A percentile compares a stretch with the other conserved stretches of the same genome.
Conservation (phyloP, 2,329 filamentous ascomycete genomes). For the Reticulascus tulasneorum region DNA sequence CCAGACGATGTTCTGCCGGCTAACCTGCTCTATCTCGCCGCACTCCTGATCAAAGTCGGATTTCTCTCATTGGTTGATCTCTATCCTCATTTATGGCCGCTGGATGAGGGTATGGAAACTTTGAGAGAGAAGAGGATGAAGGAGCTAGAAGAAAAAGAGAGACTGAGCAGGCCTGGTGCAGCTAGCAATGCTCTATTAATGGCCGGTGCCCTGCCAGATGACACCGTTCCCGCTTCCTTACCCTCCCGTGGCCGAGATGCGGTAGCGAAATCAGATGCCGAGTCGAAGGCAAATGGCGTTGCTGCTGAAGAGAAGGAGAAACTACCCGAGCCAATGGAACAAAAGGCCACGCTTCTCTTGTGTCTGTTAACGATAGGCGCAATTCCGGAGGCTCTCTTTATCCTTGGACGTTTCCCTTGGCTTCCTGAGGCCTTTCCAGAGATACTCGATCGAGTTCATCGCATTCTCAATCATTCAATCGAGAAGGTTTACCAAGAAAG, state of each 20-base stretch:
- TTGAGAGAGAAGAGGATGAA: slow-evolving; percentile 67
- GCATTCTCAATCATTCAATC: slow-evolving; percentile 78
- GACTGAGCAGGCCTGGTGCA: slow-evolving; percentile 64
- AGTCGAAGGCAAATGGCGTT: slow-evolving; percentile 46
- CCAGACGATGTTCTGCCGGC: slow-evolving; percentile 76
- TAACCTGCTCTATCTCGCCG: slow-evolving; percentile 88
- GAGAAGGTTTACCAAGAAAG: slow-evolving; percentile 63
- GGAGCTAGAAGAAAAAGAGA: slow-evolving; percentile 76
- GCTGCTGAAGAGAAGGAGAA: slow-evolving; percentile 45
- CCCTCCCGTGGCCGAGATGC: slow-evolving; percentile 45
- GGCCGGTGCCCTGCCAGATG: slow-evolving; percentile 83
- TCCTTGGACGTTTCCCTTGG: slow-evolving; percentile 91
- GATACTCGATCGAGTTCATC: slow-evolving; percentile 74
- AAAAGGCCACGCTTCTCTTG: slow-evolving; percentile 81
- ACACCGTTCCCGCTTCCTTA: slow-evolving; percentile 53
- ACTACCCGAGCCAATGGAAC: slow-evolving; percentile 72
- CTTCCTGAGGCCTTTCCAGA: slow-evolving; percentile 81
- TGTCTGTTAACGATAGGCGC: slow-evolving; percentile 88
- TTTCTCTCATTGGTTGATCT: slow-evolving; percentile 91
- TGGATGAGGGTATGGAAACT: slow-evolving; percentile 76
- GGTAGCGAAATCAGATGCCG: slow-evolving; percentile 46
- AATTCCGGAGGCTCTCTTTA: slow-evolving; percentile 86
- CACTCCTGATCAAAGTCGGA: slow-evolving; percentile 91
- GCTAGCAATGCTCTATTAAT: slow-evolving; percentile 78
- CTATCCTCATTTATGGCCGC: slow-evolving; percentile 86